Conservation (phyloP, 31 red algal species). For the Odonthalia washingtoniensis region DNA sequence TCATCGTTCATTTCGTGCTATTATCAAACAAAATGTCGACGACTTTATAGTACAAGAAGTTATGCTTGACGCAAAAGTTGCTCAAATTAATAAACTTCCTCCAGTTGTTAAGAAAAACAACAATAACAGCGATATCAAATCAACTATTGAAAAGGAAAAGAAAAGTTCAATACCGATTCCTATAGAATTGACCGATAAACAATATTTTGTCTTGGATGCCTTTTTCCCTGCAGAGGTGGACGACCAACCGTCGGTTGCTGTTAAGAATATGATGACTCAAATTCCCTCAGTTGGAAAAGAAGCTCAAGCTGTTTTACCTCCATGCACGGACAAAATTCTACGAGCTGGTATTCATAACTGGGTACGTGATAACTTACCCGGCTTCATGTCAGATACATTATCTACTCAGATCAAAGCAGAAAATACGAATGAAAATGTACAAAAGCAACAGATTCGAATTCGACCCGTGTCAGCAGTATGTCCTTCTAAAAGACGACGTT, state of each 20-base stretch:
- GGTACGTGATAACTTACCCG: slow-evolving; percentile 54
- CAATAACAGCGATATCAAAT: neutral
- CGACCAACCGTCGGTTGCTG: slow-evolving; percentile 18
- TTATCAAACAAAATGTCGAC: slow-evolving; percentile 64
- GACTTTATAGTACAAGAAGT: slow-evolving; percentile 97
- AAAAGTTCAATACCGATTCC: neutral
- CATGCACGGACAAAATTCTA: slow-evolving; percentile 52
- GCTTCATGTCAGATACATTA: slow-evolving; percentile 63
- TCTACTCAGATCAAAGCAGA: slow-evolving; percentile 24
- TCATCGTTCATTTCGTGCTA: slow-evolving; percentile 57
- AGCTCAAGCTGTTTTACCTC: slow-evolving; percentile 32
- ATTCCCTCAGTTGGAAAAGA: neutral
- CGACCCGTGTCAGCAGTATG: slow-evolving; percentile 7
- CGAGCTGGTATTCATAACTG: slow-evolving; percentile 59
- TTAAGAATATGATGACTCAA: neutral
- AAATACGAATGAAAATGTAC: slow-evolving; percentile 7
- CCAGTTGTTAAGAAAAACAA: neutral
- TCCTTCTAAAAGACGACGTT: slow-evolving; percentile 58
- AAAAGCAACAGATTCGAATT: slow-evolving; percentile 41
- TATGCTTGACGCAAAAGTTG: slow-evolving; percentile 18
- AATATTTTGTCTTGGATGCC: neutral
- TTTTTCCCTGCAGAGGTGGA: neutral
- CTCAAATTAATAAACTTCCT: slow-evolving; percentile 44
- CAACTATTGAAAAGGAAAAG: neutral
- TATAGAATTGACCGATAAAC: neutral